phyloP scores from a whole-genome alignment of 2,329 filamentous ascomycete genomes.

The Aspergillus sclerotialis region DNA sequence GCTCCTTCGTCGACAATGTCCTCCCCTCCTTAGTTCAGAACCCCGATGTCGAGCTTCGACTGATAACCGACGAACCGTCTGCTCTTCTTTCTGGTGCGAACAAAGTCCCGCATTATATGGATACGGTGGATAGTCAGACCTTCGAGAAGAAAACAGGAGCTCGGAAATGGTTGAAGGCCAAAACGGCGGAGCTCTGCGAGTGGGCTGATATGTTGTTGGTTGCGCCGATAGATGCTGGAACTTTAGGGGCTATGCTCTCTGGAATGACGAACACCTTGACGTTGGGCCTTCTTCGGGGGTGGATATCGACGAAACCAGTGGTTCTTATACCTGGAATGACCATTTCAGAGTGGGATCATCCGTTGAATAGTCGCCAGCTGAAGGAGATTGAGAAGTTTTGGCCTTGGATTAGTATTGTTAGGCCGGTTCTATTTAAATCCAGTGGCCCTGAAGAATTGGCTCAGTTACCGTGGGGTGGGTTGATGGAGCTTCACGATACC shows the following conservation, averaged over 20 bases:
- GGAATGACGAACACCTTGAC: slow-evolving; percentile 76
- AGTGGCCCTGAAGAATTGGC: slow-evolving; percentile 48
- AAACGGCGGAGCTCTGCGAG: slow-evolving; percentile 59
- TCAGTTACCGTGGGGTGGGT: slow-evolving; percentile 46
- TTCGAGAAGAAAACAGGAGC: slow-evolving; percentile 32
- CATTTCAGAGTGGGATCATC: slow-evolving; percentile 80
- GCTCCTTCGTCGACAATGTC: slow-evolving; percentile 32
- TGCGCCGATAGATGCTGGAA: slow-evolving; percentile 76
- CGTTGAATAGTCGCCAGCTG: slow-evolving; percentile 79
- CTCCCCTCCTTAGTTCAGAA: slow-evolving; percentile 32
- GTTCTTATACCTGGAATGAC: slow-evolving; percentile 86
- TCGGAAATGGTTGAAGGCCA: slow-evolving; percentile 35
- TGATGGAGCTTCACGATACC: slow-evolving; percentile 23
- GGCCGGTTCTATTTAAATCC: slow-evolving; percentile 77
- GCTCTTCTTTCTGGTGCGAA: slow-evolving; percentile 30
- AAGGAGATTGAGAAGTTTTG: slow-evolving; percentile 76
- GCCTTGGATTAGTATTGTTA: slow-evolving; percentile 77
- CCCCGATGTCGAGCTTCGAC: slow-evolving; percentile 32
- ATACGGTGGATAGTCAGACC: slow-evolving; percentile 32
- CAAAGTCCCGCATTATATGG: slow-evolving; percentile 35
- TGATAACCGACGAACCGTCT: slow-evolving; percentile 35
- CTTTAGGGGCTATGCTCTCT: slow-evolving; percentile 78
- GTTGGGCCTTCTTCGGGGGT: slow-evolving; percentile 73
- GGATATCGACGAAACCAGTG: slow-evolving; percentile 80
- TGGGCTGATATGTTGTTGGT: slow-evolving; percentile 86